Evolutionary conservation across 208 protist species (phyloP), one percentile per base, ranked within the genome.

Genomic region (Zelonia costaricensis): DNA sequence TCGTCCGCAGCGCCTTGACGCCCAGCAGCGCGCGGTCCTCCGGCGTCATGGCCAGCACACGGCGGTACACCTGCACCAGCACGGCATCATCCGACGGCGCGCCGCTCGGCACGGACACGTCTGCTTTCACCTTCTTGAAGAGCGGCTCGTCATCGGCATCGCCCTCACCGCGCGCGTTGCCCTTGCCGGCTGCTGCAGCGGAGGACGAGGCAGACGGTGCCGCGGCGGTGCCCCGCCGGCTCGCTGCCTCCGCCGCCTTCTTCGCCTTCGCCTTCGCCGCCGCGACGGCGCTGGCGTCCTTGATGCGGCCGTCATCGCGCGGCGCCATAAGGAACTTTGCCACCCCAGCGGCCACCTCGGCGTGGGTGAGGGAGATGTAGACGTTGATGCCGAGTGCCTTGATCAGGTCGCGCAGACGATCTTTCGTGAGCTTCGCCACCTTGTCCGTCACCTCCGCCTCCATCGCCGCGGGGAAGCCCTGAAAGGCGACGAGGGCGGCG

Each of bases 271-370:
- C 23, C 47, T 62, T 8, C 15, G 15, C 18, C 23, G n/a, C 30
- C 38, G 28, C 40, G 4, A 33, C 16, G 28, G 46, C 20, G 40
- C 47, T 27, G 13, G 31, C 15, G 40, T 36, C 44, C 53, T 64
- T 69, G 10, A 60, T 40, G 39, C 44, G 53, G 23, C 62, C 74
- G 9, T 53, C 62, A 28, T 69, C 69, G 28, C 38, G 62, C 5
- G 87, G 87, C 1, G 55, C 38, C 84, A 89, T 88, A n/a, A 93
- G 53, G 61, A 91, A 94, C 13, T 38, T 61, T 6, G 44, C 54
- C 4, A 91, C 78, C 12, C 59, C 84, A 1, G 77, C 58, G 2
- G 67, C 77, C 36, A 91, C 27, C 40, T 70, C 43, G 15, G 56
- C 60, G 2, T 74, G 63, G 16, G 69, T 13, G 15, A 65, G 58